Percentiles rank a stretch among this genome's conserved stretches.
These are phyloP conservation scores for Microsporum audouinii DNA, from an alignment of 2,329 filamentous ascomycete species.

Conservation along the genomic window DNA sequence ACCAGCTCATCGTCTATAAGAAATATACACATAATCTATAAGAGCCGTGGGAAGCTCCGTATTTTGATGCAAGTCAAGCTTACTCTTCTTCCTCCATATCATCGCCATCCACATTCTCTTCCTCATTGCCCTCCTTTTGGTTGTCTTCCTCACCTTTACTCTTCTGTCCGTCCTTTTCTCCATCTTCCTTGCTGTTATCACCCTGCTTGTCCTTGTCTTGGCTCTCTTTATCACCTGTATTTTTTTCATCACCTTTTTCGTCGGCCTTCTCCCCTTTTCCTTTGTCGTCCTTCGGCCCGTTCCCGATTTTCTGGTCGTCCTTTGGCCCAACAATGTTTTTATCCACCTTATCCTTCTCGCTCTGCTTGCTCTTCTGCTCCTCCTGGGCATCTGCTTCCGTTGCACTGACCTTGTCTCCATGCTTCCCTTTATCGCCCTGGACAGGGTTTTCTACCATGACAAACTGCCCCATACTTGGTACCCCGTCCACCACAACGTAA, in stretches of 20 bases:
- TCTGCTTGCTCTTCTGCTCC: neutral
- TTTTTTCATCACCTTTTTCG: neutral
- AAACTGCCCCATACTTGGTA: slow-evolving; percentile 43
- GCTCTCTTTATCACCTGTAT: neutral
- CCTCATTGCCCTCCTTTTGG: neutral
- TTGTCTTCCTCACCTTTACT: neutral
- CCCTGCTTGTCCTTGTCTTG: neutral
- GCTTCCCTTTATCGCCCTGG: neutral
- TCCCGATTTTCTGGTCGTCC: neutral
- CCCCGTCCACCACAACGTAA: slow-evolving; percentile 47
- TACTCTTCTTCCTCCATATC: neutral
- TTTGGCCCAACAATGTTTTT: neutral
- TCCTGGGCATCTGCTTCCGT: neutral
- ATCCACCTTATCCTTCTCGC: neutral
- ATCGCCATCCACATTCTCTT: neutral
- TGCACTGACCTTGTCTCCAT: neutral
- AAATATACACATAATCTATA: neutral
- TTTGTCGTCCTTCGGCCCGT: neutral
- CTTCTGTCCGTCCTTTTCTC: neutral
- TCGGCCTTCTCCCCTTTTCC: neutral
- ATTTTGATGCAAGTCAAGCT: neutral
- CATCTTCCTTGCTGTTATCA: neutral
- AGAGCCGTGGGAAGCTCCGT: neutral
- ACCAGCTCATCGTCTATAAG: neutral
- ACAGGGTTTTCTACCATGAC: slow-evolving; percentile 24